Evolutionary conservation across 2,329 filamentous ascomycete genomes (phyloP).

Genomic region (Lojkania enalia): DNA sequence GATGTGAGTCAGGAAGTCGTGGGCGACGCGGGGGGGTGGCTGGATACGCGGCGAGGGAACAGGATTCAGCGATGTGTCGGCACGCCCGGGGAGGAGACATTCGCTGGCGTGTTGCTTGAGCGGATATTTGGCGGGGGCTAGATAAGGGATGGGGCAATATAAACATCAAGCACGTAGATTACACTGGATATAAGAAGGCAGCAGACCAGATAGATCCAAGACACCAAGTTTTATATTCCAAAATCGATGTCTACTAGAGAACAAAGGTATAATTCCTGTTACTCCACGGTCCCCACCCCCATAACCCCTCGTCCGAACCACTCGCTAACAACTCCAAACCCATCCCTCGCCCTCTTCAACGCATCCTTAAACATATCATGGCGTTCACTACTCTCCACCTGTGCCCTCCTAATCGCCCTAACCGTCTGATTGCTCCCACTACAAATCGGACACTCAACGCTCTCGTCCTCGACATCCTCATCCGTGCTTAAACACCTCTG

Average conservation of each 20-base stretch:
- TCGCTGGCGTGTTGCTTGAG: constrained; percentile 68
- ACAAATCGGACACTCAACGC: constrained; percentile 84
- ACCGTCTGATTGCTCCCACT: constrained; percentile 84
- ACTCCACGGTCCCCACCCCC: constrained; percentile 52
- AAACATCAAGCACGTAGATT: too few species aligned
- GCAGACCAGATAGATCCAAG: too few species aligned
- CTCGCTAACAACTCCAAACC: constrained; percentile 88
- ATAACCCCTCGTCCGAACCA: constrained; percentile 96
- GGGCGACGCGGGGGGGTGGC: constrained; percentile 76
- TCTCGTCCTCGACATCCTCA: constrained; percentile 62
- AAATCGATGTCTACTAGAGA: too few species aligned
- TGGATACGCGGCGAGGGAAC: constrained; percentile 75
- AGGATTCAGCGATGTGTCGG: constrained; percentile 72
- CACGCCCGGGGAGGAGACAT: constrained; percentile 68
- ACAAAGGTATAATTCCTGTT: too few species aligned
- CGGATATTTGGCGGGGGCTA: constrained; percentile 62
- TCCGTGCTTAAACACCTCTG: constrained; percentile 77
- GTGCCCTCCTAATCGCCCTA: constrained; percentile 79
- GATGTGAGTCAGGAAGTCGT: constrained; percentile 53
- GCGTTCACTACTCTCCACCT: constrained; percentile 81
- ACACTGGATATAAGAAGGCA: too few species aligned
- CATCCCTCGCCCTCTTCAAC: constrained; percentile 74
- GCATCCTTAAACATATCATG: constrained; percentile 89
- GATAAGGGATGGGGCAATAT: too few species aligned
- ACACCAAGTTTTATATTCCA: too few species aligned